Base-by-base conservation (phyloP, 139 green algal species). In the Picochlorum sp. region DNA sequence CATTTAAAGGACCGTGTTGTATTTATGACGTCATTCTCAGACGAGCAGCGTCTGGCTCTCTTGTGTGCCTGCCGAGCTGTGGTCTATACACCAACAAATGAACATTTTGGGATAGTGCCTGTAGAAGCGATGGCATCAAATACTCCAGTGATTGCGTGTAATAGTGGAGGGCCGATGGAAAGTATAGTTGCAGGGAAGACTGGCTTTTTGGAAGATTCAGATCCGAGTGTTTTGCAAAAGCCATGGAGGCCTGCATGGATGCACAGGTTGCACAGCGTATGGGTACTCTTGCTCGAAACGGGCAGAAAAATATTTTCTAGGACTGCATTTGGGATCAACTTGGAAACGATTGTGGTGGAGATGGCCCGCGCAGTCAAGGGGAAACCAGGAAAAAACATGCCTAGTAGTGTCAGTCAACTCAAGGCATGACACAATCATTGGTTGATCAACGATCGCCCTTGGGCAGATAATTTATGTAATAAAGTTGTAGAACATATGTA, bases 31-130 rank as follows among this genome's bases (percentile, higher is more conserved):
- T 95, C 83, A 24, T 95, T 98, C 68, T 92, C 77, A 3, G 79
- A 92, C 66, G 60, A 7, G 10, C 80, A 95, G 66, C 81, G 84
- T 15, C 49, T 51, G 44, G 34, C 68, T 20, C 79, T 98, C 69
- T 73, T 98, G 45, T 69, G 75, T 1, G 68, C 74, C 1, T 83
- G 68, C 59, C 38, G 59, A 18, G 83, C 74, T 18, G 84, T 95
- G 32, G 37, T 95, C 23, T 98, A 96, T 82, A 98, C 93, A 1
- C 90, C 88, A 0, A 62, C 85, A 65, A 65, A 89, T 52, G 93
- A 98, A 76, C 93, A 98, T 81, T 98, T 98, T 81, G 93, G 93
- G 45, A 98, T 98, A 61, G 94, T 98, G 51, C 93, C 93, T 4
- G 63, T 98, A 37, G 93, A 98, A 68, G 92, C 91, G 16, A 97